Evolutionary conservation across 805 yeast genomes (phyloP).

Genomic region (Dipodascopsis uninucleata): DNA sequence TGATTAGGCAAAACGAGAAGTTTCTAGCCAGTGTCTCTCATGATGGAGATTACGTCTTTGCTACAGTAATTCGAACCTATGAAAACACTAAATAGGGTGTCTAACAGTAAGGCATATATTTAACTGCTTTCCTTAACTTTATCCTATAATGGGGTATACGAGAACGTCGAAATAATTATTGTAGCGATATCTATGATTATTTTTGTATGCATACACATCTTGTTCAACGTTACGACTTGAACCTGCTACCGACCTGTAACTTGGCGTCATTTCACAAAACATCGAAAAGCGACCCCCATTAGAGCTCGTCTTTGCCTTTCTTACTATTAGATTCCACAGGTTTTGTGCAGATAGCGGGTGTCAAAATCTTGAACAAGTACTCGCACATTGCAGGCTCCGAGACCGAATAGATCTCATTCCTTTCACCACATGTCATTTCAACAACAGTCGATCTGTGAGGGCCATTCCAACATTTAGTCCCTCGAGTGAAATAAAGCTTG

Average conservation of each 20-base stretch:
- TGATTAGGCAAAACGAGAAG: conserved; percentile 1
- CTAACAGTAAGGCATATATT: too few relatives aligned
- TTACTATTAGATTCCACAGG: conserved; percentile 7
- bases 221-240: background rate
- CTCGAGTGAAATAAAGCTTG: conserved; percentile 48
- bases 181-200: background rate
- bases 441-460: conserved; percentile 72
- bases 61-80: conserved; percentile 13
- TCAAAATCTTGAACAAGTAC: conserved; percentile 49
- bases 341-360: conserved; percentile 34
- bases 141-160: too few relatives aligned
- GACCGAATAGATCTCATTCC: conserved; percentile 56
- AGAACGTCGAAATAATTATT: too few relatives aligned
- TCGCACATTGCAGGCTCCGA: conserved; percentile 87
- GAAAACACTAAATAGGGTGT: too few relatives aligned
- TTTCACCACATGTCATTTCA: conserved; percentile 62
- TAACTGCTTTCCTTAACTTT: too few relatives aligned
- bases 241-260: too few relatives aligned
- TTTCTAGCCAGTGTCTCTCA: conserved; percentile 22
- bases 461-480: conserved; percentile 92
- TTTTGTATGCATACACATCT: background rate
- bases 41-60: conserved; percentile 24
- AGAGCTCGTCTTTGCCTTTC: conserved; percentile 24
- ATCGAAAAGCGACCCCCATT: too few relatives aligned
- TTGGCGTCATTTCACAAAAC: too few relatives aligned